These are phyloP conservation scores for Saturnispora hagleri DNA, from an alignment of 805 yeast genomes.

Conservation along the genomic window DNA sequence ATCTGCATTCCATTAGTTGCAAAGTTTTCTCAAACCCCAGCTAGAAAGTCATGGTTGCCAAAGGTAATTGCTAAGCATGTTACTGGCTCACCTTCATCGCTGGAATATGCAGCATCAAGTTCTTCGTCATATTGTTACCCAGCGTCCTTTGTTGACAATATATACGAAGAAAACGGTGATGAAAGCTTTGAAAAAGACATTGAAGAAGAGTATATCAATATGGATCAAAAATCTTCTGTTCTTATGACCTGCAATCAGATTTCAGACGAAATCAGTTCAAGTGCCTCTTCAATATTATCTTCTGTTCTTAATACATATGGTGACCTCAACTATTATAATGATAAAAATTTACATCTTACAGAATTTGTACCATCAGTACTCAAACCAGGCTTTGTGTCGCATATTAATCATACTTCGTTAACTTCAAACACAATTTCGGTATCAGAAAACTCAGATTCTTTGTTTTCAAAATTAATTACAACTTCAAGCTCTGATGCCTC, in stretches of 20 bases:
- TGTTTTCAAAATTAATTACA: not conserved
- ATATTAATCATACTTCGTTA: not conserved
- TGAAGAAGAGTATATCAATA: not conserved
- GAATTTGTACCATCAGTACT: not conserved
- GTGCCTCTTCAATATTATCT: constrained; percentile 1
- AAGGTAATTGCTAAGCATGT: not conserved
- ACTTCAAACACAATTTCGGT: not conserved
- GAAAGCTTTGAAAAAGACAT: not conserved
- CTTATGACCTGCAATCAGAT: constrained; percentile 1
- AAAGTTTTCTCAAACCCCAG: not conserved
- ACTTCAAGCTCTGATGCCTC: not conserved
- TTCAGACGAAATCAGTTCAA: not conserved
- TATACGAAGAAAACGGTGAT: not conserved
- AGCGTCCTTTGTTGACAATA: not conserved
- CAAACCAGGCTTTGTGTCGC: not conserved
- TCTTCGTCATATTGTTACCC: not conserved
- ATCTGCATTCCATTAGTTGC: not conserved
- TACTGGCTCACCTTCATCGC: not conserved
- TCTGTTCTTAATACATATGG: constrained; percentile 2
- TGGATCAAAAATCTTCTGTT: not conserved
- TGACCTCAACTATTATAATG: not conserved
- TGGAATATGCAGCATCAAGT: not conserved
- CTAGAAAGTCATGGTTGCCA: not conserved
- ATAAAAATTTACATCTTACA: not conserved
- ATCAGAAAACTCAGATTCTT: constrained; percentile 4